Conservation (phyloP, 148 eudicot species). For the Vaccinium macrocarpon region DNA sequence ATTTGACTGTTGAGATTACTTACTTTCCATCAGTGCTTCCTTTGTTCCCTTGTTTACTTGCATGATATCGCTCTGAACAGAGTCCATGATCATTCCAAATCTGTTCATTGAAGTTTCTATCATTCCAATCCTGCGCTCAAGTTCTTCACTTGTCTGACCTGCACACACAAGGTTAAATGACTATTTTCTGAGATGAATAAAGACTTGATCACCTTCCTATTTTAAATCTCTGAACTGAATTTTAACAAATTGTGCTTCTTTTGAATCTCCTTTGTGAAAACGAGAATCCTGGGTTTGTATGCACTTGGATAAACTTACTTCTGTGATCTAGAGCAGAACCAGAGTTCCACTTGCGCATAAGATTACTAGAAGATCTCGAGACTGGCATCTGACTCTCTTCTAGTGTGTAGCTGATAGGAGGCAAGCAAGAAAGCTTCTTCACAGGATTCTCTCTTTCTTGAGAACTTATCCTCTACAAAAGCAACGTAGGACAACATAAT, state of each 20-base stretch:
- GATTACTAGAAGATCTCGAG: constrained; percentile 60
- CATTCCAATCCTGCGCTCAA: constrained; percentile 68
- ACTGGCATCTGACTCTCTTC: constrained; percentile 74
- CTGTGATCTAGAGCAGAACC: constrained; percentile 53
- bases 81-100: constrained; percentile 77
- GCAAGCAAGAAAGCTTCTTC: constrained; percentile 51
- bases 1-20: constrained; percentile 25
- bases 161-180: constrained; percentile 13
- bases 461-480: constrained; percentile 62
- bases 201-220: neutral
- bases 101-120: constrained; percentile 76
- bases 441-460: constrained; percentile 78
- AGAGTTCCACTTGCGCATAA: constrained; percentile 66
- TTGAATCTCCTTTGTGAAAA: neutral
- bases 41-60: constrained; percentile 89
- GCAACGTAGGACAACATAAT: neutral
- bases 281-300: neutral
- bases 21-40: constrained; percentile 70
- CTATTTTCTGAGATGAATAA: neutral
- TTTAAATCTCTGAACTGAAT: neutral
- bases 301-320: constrained; percentile 45
- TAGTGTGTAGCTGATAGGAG: constrained; percentile 54
- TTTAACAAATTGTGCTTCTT: constrained; percentile 3
- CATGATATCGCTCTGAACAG: constrained; percentile 87
- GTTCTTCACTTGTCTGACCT: constrained; percentile 78